These are phyloP conservation scores for Udeniomyces megalosporus DNA, from an alignment of 768 basidiomycete species.

Conservation along the genomic window DNA sequence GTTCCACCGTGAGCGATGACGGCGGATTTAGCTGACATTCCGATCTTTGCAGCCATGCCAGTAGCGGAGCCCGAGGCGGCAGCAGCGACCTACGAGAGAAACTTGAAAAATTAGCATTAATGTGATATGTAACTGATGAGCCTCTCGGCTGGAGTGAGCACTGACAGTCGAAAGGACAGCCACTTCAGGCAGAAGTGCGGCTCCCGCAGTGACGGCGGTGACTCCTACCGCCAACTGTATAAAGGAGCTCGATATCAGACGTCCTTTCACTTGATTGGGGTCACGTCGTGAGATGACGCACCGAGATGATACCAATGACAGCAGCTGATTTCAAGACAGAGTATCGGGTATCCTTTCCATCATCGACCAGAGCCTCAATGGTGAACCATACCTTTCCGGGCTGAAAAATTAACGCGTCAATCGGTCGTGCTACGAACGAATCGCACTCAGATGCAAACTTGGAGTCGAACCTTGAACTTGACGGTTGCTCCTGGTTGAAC, in stretches of 20 bases:
- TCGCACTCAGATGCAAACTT: neutral
- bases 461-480: conserved; percentile 1
- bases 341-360: conserved; percentile 6
- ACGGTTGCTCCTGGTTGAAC: neutral
- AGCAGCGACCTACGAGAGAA: conserved; percentile 6
- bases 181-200: conserved; percentile 4
- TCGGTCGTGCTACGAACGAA: neutral
- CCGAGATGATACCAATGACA: conserved; percentile 7
- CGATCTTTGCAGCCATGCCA: neutral
- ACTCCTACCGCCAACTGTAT: conserved; percentile 3
- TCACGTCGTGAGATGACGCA: no score
- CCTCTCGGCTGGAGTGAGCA: neutral
- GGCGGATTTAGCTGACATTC: neutral
- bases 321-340: conserved; percentile 3
- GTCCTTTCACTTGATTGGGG: no score
- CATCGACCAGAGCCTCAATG: conserved; percentile 7
- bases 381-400: conserved; percentile 15
- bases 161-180: neutral
- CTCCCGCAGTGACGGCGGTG: conserved; percentile 7
- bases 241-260: neutral
- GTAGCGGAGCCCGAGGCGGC: neutral
- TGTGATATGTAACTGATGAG: no score
- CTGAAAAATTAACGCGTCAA: neutral
- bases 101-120: no score
- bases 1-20: conserved; percentile 1